Evolutionary conservation across 225 moss, liverwort and hornwort species (phyloP), one percentile per base, ranked within the genome.

Genomic region (Lunularia cruciata): DNA sequence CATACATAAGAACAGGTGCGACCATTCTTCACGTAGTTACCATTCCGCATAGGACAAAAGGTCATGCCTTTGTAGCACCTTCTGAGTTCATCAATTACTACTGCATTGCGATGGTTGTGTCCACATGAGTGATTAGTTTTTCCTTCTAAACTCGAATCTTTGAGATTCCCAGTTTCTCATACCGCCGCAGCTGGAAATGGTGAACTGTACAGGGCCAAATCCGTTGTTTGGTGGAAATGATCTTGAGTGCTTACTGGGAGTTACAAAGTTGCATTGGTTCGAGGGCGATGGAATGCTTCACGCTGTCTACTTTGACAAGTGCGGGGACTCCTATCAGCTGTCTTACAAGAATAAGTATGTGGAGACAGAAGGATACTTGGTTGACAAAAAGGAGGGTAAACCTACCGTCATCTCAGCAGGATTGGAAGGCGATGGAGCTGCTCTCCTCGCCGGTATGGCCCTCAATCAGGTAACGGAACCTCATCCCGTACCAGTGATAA

Each of bases 201-300:
- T 26, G 42, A 64, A 0, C 6, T 42, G 9, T 73, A 31, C 56
- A 78, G 78, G 78, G 7, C 78, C 78, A 3, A 78, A 78, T 42
- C 78, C 78, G 27, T 37, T 47, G 39, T 78, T 67, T 45, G 61
- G 68, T 23, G 73, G 59, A 28, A 61, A 61, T n/a, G 11, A 11
- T 28, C 14, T 28, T 3, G 54, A 31, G 34, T 67, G 67, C 1
- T 48, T 48, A 19, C 63, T 78, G 5, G 78, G 78, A 30, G 43
- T 36, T 37, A 39, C 68, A 2, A 51, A 40, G 26, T 68, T 26
- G 30, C 78, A 78, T 61, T 73, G 57, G 67, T 73, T 73, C 36
- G 78, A 78, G 59, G 78, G 73, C 3, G 78, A 78, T 55, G 78
- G 78, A 36, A 73, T 78, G 78, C 53, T 78, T 18, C 78, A 78